Evolutionary conservation across 2,329 filamentous ascomycete genomes (phyloP).

Genomic region (Microdochium nivale): DNA sequence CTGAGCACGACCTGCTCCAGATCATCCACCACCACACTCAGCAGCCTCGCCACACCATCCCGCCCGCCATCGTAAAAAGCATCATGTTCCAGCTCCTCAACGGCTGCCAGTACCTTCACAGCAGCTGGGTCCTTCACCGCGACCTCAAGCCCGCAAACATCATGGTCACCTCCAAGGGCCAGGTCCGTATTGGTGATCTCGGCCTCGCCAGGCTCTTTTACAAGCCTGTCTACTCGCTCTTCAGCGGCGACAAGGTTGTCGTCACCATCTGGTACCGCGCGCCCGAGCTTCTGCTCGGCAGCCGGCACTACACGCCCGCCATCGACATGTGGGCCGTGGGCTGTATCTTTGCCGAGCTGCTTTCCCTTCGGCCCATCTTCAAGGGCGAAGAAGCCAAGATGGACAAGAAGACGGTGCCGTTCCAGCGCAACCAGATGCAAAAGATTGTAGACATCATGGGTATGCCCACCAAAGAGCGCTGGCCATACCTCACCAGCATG

Average conservation of each 20-base stretch:
- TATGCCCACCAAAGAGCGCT: constrained; percentile 77
- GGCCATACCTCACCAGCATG: constrained; percentile 79
- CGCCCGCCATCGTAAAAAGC: constrained; percentile 79
- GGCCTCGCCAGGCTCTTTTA: constrained; percentile 88
- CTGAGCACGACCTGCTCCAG: constrained; percentile 92
- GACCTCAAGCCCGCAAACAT: constrained; percentile 98
- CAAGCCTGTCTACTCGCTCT: constrained; percentile 86
- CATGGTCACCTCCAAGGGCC: constrained; percentile 86
- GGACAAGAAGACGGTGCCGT: constrained; percentile 97
- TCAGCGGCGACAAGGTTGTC: constrained; percentile 92
- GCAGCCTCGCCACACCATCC: constrained; percentile 79
- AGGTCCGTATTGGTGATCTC: constrained; percentile 91
- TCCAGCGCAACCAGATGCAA: constrained; percentile 97
- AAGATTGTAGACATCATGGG: constrained; percentile 98
- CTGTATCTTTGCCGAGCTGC: constrained; percentile 92
- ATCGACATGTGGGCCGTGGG: constrained; percentile 97
- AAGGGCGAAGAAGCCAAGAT: constrained; percentile 99
- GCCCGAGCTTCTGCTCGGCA: constrained; percentile 84
- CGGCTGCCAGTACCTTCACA: constrained; percentile 88
- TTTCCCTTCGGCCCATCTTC: constrained; percentile 88
- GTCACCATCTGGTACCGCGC: constrained; percentile 99
- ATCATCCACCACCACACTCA: constrained; percentile 98
- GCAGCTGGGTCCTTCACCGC: constrained; percentile 94
- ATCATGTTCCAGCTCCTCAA: constrained; percentile 96
- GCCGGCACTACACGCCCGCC: constrained; percentile 91